A percentile compares a stretch with the other conserved stretches of the same genome.
Conservation (phyloP, 495 filamentous ascomycete species). For the Friedmanniomyces simplex region DNA sequence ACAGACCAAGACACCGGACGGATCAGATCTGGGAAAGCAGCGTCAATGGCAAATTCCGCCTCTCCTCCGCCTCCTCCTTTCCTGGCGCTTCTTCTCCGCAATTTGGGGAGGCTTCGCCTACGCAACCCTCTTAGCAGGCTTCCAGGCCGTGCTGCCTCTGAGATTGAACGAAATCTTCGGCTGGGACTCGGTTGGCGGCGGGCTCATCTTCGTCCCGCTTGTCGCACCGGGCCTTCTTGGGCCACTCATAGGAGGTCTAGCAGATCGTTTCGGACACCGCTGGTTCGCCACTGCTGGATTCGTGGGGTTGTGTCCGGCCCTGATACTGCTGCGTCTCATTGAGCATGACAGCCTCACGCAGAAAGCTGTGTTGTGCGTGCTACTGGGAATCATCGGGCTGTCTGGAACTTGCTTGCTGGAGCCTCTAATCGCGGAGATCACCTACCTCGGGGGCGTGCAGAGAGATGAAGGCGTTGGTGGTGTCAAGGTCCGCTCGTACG, state of each 20-base stretch:
- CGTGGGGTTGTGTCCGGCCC: slow-evolving; percentile 45
- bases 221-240: slow-evolving; percentile 49
- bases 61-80: slow-evolving; percentile 24
- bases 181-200: slow-evolving; percentile 58
- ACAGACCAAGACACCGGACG: not conserved
- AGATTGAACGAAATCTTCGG: slow-evolving; percentile 27
- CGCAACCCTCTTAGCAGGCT: slow-evolving; percentile 43
- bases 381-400: slow-evolving; percentile 50
- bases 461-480: slow-evolving; percentile 19
- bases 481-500: slow-evolving; percentile 32
- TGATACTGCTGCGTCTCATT: slow-evolving; percentile 57
- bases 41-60: not conserved
- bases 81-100: slow-evolving; percentile 25
- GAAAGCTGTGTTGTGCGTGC: slow-evolving; percentile 54
- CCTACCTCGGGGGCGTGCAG: slow-evolving; percentile 39
- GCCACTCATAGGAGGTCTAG: slow-evolving; percentile 52
- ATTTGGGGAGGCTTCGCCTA: slow-evolving; percentile 26
- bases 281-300: slow-evolving; percentile 52
- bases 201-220: slow-evolving; percentile 58
- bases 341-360: slow-evolving; percentile 44
- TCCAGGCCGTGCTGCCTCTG: slow-evolving; percentile 51
- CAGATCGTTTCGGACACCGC: slow-evolving; percentile 49
- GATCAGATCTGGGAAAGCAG: not conserved
- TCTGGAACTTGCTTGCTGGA: slow-evolving; percentile 46
- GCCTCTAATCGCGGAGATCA: slow-evolving; percentile 56